Evolutionary conservation across 306 rosid genomes (phyloP).

Genomic region (Lathyrus sativus): DNA sequence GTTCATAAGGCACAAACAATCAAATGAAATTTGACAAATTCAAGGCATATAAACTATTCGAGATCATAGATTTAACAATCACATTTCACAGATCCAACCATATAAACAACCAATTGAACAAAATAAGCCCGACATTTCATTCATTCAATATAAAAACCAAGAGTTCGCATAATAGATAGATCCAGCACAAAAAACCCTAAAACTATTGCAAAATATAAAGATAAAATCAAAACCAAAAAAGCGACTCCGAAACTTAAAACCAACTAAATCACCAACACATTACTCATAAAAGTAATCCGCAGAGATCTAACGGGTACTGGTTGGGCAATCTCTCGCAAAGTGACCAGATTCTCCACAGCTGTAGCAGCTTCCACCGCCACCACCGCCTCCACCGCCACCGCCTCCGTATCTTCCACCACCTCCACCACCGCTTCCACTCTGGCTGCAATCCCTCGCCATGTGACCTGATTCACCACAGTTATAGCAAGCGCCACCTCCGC

Average conservation of each 20-base stretch:
- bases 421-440: slow-evolving; percentile 41
- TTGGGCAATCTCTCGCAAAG: slow-evolving; percentile 46
- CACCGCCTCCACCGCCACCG: slow-evolving; percentile 51
- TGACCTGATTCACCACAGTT: slow-evolving; percentile 47
- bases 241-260: slow-evolving; percentile 11
- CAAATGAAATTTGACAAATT: too few species aligned
- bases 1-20: too few species aligned
- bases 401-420: slow-evolving; percentile 23
- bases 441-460: slow-evolving; percentile 44
- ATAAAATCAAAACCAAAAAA: neutral
- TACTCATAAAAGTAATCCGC: neutral
- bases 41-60: too few species aligned
- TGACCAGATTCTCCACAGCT: slow-evolving; percentile 49
- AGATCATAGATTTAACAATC: too few species aligned
- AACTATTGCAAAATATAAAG: neutral
- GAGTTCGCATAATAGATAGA: slow-evolving; percentile 21
- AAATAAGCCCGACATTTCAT: slow-evolving; percentile 4
- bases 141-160: neutral
- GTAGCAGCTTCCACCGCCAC: slow-evolving; percentile 56
- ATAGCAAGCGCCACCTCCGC: slow-evolving; percentile 46
- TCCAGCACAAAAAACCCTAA: slow-evolving; percentile 24
- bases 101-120: neutral
- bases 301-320: slow-evolving; percentile 27
- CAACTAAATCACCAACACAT: neutral
- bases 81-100: neutral